These are phyloP conservation scores for Capronia epimyces DNA, from an alignment of 2,329 filamentous ascomycete species.

Conservation along the genomic window DNA sequence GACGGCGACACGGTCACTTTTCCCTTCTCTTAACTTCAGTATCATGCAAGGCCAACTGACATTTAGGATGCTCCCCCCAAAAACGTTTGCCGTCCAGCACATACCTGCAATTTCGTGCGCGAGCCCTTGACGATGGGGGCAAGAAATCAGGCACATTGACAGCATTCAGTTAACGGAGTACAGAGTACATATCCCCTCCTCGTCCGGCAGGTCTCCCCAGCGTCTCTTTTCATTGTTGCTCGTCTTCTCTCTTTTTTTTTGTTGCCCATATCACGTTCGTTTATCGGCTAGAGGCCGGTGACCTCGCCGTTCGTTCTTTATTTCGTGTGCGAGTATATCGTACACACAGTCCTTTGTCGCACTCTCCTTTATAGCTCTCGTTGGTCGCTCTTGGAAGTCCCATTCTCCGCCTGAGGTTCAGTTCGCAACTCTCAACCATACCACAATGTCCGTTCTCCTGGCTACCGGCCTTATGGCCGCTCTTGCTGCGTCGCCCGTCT, in stretches of 20 bases:
- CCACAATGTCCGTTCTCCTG: slow-evolving; percentile 20
- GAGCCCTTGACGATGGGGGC: not conserved
- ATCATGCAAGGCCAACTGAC: slow-evolving; percentile 3
- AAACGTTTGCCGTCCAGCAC: slow-evolving; percentile 1
- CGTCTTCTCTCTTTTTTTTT: slow-evolving; percentile 15
- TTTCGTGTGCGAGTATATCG: slow-evolving; percentile 22
- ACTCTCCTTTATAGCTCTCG: slow-evolving; percentile 16
- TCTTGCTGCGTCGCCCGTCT: slow-evolving; percentile 26
- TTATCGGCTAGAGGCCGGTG: slow-evolving; percentile 23
- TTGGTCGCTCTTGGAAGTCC: slow-evolving; percentile 14
- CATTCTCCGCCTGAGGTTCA: slow-evolving; percentile 3
- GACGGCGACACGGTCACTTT: not conserved
- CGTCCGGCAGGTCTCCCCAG: slow-evolving; percentile 1
- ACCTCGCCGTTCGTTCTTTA: slow-evolving; percentile 27
- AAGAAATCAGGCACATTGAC: not conserved
- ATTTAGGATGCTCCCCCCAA: slow-evolving; percentile 1
- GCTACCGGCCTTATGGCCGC: slow-evolving; percentile 20
- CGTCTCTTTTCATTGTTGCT: slow-evolving; percentile 11
- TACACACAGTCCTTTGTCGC: slow-evolving; percentile 22
- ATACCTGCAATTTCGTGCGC: slow-evolving; percentile 18
- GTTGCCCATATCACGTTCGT: slow-evolving; percentile 15
- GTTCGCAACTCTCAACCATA: slow-evolving; percentile 5
- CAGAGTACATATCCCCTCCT: slow-evolving; percentile 13
- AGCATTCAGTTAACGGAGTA: slow-evolving; percentile 3
- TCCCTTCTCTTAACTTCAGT: not conserved